These are phyloP conservation scores for Verticillium albo-atrum DNA, from an alignment of 2,329 filamentous ascomycete species.

Conservation along the genomic window DNA sequence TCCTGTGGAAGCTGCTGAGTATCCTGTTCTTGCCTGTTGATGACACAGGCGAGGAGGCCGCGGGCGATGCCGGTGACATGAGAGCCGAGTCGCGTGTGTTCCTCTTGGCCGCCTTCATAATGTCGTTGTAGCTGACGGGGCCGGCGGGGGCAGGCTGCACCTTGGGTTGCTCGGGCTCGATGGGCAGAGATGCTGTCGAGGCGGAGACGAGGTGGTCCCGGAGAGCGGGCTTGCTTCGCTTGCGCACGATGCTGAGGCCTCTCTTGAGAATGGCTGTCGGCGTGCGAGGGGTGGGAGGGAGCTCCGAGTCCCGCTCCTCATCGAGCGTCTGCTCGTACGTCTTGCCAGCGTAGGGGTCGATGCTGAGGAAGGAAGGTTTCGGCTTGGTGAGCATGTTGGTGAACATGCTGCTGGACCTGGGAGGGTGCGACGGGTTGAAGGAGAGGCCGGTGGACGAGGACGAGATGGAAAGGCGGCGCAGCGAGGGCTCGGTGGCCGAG, in stretches of 20 bases:
- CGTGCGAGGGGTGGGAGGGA: slow-evolving; percentile 35
- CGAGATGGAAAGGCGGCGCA: slow-evolving; percentile 26
- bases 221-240: slow-evolving; percentile 49
- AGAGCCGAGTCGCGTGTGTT: slow-evolving; percentile 23
- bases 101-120: slow-evolving; percentile 38
- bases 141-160: slow-evolving; percentile 7
- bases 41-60: slow-evolving; percentile 20
- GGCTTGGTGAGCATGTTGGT: slow-evolving; percentile 27
- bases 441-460: slow-evolving; percentile 26
- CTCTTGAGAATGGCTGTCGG: slow-evolving; percentile 46
- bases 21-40: slow-evolving; percentile 24
- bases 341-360: slow-evolving; percentile 48
- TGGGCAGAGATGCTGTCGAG: slow-evolving; percentile 25
- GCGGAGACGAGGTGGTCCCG: slow-evolving; percentile 27
- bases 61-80: slow-evolving; percentile 16
- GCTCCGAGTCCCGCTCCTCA: slow-evolving; percentile 21
- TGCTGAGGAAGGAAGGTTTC: slow-evolving; percentile 44
- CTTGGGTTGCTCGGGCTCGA: slow-evolving; percentile 17
- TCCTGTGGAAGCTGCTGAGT: slow-evolving; percentile 29
- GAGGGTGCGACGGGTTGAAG: slow-evolving; percentile 25
- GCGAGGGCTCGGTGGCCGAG: slow-evolving; percentile 23
- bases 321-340: slow-evolving; percentile 21
- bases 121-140: slow-evolving; percentile 43
- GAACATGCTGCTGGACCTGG: slow-evolving; percentile 39
- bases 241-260: slow-evolving; percentile 49